Evolutionary conservation across 176 grass and related monocot genomes (phyloP).

Genomic region (Eremochloa ophiuroides): DNA sequence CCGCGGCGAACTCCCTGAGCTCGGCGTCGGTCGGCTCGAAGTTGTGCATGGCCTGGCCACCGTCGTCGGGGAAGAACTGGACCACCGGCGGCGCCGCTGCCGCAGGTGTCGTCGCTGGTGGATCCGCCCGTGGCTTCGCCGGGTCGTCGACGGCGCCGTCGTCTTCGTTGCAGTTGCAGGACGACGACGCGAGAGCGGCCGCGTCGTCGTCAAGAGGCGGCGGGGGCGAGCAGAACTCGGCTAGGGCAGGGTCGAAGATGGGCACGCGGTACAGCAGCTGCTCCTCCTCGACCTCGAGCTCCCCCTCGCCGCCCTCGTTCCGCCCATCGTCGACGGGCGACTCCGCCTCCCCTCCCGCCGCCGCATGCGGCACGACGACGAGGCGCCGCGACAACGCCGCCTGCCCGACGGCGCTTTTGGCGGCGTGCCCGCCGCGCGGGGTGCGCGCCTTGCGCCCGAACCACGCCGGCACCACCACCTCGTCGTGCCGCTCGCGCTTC

Average conservation of each 20-base stretch:
- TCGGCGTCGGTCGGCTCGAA: constrained; percentile 71
- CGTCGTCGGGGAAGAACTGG: constrained; percentile 12
- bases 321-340: constrained; percentile 44
- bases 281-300: constrained; percentile 44
- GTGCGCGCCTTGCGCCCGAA: constrained; percentile 85
- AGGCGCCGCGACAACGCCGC: constrained; percentile 21
- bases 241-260: constrained; percentile 51
- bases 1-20: constrained; percentile 79
- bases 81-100: not conserved
- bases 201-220: constrained; percentile 46
- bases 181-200: not conserved
- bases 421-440: constrained; percentile 40
- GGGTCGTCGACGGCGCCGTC: constrained; percentile 22
- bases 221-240: constrained; percentile 66
- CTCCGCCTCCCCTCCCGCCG: not conserved
- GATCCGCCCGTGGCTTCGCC: not conserved
- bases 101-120: not conserved
- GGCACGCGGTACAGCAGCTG: constrained; percentile 73
- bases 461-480: constrained; percentile 58
- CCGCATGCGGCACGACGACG: constrained; percentile 49
- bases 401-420: constrained; percentile 5
- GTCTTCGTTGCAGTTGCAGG: constrained; percentile 25
- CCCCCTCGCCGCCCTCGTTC: constrained; percentile 5
- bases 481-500: constrained; percentile 23
- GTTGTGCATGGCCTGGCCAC: constrained; percentile 1